A percentile compares a stretch with the other conserved stretches of the same genome.
Evolutionary conservation across 805 yeast genomes (phyloP).

Genomic region (Kodamaea neixiangensis): DNA sequence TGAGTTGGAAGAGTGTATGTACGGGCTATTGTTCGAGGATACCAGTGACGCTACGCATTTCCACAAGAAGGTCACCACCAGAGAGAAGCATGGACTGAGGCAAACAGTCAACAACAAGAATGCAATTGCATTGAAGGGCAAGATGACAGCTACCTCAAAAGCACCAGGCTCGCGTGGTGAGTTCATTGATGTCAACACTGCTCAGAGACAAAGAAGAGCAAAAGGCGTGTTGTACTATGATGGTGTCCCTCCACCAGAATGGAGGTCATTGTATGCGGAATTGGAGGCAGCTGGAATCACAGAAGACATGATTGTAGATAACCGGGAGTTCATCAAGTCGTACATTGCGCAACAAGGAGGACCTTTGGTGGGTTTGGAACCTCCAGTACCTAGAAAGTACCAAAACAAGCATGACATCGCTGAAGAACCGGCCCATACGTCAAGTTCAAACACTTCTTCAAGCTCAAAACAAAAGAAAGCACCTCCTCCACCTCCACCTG

Average conservation of each 20-base stretch:
- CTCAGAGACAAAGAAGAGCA: slow-evolving; percentile 56
- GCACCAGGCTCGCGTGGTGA: slow-evolving; percentile 71
- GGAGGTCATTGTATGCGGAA: slow-evolving; percentile 74
- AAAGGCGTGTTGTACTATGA: slow-evolving; percentile 71
- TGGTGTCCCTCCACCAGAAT: slow-evolving; percentile 79
- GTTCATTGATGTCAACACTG: slow-evolving; percentile 45
- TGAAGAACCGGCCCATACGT: slow-evolving; percentile 6
- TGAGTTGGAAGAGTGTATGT: slow-evolving; percentile 87
- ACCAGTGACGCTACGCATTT: slow-evolving; percentile 85
- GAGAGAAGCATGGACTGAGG: slow-evolving; percentile 84
- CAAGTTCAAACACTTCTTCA: not conserved
- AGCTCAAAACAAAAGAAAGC: slow-evolving; percentile 31
- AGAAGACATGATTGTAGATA: slow-evolving; percentile 88
- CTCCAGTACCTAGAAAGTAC: slow-evolving; percentile 72
- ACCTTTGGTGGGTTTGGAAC: slow-evolving; percentile 79
- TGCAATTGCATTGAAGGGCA: slow-evolving; percentile 77
- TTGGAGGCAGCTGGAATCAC: slow-evolving; percentile 76
- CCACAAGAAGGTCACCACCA: slow-evolving; percentile 68
- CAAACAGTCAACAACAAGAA: slow-evolving; percentile 83
- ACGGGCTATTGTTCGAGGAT: slow-evolving; percentile 88
- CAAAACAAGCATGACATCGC: slow-evolving; percentile 29
- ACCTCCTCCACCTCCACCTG: slow-evolving; percentile 43
- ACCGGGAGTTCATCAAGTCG: slow-evolving; percentile 77
- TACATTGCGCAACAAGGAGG: slow-evolving; percentile 76
- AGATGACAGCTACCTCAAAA: slow-evolving; percentile 15